Base-by-base conservation (phyloP, 768 basidiomycete species). In the Lentinus brumalis region DNA sequence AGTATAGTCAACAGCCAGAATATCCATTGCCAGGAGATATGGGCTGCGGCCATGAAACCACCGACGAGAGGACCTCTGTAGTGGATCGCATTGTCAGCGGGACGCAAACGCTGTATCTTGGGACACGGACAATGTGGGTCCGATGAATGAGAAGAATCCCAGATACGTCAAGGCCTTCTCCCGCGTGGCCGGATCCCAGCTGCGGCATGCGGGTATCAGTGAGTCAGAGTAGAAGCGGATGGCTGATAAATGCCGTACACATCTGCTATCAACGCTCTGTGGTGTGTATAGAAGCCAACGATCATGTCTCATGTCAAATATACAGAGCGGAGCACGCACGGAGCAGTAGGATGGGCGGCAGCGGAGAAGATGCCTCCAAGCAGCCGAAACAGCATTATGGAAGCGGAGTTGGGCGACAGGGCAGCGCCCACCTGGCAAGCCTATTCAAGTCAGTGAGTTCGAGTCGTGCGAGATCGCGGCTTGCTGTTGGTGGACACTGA, bases 331-430 rank as follows among this genome's bases (percentile, higher is more conserved):
- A 45, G 39, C 5, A 68, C 75, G 15, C 64, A 85, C 83, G 85
- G 87, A 56, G 83, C 80, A 71, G 86, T 88, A 18, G 87, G 82
- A 50, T 88, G 65, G 2, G 88, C 87, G 30, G 83, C 80, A 31
- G 85, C 81, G 26, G 87, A 87, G 64, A 87, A 88, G 2, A 77
- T 76, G 15, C 90, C 89, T 2, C 83, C 83, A 16, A 91, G 67
- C 69, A 90, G 86, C 30, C 90, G 81, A 59, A 87, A 83, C 6
- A 87, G 67, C 5, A 92, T 76, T n/a, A 91, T 70, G 2, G 86
- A 81, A 21, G 76, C 78, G 4, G 83, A 82, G 70, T 87, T 89
- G 41, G 78, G 71, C 0, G 86, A 75, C 4, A 88, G 74, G 0
- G 88, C 87, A 88, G 46, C 77, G 47, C 35, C 35, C 35, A 35